Percentiles rank a stretch among this genome's conserved stretches.
phyloP scores from a whole-genome alignment of 2,329 filamentous ascomycete species.

The Akanthomyces lecanii region DNA sequence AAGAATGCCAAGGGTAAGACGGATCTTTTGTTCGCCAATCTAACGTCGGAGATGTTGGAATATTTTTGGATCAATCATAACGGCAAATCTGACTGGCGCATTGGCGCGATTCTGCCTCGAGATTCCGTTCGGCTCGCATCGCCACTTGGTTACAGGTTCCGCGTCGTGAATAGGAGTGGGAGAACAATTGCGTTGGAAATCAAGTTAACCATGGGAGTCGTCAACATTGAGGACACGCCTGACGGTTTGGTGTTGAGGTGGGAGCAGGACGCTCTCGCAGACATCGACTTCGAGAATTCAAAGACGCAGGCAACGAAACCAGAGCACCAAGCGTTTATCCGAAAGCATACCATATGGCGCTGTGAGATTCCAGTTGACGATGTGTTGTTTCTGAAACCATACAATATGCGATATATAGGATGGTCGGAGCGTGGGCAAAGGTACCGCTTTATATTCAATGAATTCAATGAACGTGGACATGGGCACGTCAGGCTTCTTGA shows the following conservation, averaged over 20 bases:
- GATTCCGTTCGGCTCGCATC: no score
- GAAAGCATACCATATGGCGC: background rate
- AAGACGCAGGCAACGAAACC: background rate
- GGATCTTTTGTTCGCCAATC: conserved; percentile 24
- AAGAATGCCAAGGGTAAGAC: conserved; percentile 20
- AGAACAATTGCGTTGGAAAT: no score
- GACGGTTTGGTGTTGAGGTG: no score
- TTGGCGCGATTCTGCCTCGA: background rate
- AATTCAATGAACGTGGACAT: conserved; percentile 28
- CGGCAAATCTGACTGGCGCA: conserved; percentile 18
- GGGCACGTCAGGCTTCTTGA: conserved; percentile 22
- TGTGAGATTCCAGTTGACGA: conserved; percentile 24
- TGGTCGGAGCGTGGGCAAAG: conserved; percentile 24
- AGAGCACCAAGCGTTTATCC: background rate
- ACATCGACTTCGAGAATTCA: background rate
- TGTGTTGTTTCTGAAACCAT: conserved; percentile 24
- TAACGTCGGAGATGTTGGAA: conserved; percentile 18
- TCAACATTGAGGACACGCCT: no score
- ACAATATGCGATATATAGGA: conserved; percentile 20
- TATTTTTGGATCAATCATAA: conserved; percentile 25
- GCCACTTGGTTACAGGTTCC: no score
- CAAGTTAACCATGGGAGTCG: no score
- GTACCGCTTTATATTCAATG: conserved; percentile 28
- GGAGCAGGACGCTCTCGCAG: no score
- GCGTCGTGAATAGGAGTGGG: no score